Evolutionary conservation across 495 filamentous ascomycete genomes (phyloP).

Genomic region (Talaromyces stipitatus): DNA sequence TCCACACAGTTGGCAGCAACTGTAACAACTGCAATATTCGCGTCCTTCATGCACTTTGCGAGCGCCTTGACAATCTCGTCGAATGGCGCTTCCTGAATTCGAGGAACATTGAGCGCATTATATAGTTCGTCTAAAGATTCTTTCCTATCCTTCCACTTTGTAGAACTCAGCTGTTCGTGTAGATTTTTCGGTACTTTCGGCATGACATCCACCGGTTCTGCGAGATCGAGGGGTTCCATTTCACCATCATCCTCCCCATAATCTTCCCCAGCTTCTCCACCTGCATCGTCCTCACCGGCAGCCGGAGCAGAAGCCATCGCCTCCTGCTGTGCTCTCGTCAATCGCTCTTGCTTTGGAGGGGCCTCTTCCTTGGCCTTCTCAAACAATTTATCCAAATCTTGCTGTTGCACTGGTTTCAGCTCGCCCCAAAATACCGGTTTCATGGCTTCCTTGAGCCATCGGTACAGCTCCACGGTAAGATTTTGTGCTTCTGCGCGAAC

Average conservation of each 20-base stretch:
- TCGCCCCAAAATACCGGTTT: conserved; percentile 97
- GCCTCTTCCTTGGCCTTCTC: conserved; percentile 86
- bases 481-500: conserved; percentile 91
- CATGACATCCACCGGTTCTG: conserved; percentile 80
- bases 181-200: conserved; percentile 79
- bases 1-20: conserved; percentile 93
- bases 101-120: conserved; percentile 70
- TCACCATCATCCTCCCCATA: conserved; percentile 66
- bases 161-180: conserved; percentile 69
- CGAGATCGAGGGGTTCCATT: conserved; percentile 78
- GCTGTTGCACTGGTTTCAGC: conserved; percentile 91
- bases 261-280: conserved; percentile 47
- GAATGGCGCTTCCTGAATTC: conserved; percentile 86
- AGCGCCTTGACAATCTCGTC: conserved; percentile 72
- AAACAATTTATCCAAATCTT: conserved; percentile 89
- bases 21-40: conserved; percentile 91
- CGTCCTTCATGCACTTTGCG: conserved; percentile 97
- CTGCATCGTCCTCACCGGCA: conserved; percentile 43
- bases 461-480: conserved; percentile 87
- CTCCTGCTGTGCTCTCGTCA: conserved; percentile 85
- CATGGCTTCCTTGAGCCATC: conserved; percentile 96
- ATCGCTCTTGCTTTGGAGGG: conserved; percentile 78
- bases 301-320: conserved; percentile 61
- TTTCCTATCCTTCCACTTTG: conserved; percentile 98
- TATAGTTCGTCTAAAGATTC: conserved; percentile 83